Evolutionary conservation across 257 asterid genomes (phyloP).

Genomic region (Gentiana dahurica): DNA sequence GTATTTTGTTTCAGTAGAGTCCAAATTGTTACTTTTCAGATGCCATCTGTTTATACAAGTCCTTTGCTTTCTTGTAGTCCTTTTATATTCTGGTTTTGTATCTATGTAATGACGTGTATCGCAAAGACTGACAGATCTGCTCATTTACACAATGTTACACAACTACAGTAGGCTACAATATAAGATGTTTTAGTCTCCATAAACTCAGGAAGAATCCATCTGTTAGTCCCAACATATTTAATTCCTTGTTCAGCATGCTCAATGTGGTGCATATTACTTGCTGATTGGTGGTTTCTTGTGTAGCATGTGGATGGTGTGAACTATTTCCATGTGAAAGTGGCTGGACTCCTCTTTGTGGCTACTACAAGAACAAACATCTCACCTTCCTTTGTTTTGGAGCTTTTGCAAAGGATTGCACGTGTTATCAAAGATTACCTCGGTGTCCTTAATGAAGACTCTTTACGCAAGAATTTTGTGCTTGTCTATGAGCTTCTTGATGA

Average conservation of each 20-base stretch:
- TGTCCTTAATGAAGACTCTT: conserved; percentile 84
- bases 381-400: conserved; percentile 95
- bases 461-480: conserved; percentile 91
- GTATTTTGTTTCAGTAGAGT: conserved; percentile 33
- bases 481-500: conserved; percentile 98
- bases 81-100: too few relatives aligned
- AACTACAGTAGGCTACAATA: too few relatives aligned
- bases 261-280: background rate
- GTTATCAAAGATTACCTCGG: conserved; percentile 98
- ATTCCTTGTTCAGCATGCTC: background rate
- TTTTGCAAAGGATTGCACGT: conserved; percentile 95
- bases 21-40: too few relatives aligned
- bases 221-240: too few relatives aligned
- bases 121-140: too few relatives aligned
- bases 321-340: conserved; percentile 96
- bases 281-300: background rate
- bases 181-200: too few relatives aligned
- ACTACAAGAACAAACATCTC: conserved; percentile 79
- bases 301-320: conserved; percentile 96
- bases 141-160: too few relatives aligned
- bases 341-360: conserved; percentile 91
- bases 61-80: too few relatives aligned
- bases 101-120: too few relatives aligned
- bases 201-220: too few relatives aligned
- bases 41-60: too few relatives aligned